Evolutionary conservation across 2,329 filamentous ascomycete genomes (phyloP), one percentile per base, ranked within the genome.

Genomic region (Aureobasidium subglaciale): DNA sequence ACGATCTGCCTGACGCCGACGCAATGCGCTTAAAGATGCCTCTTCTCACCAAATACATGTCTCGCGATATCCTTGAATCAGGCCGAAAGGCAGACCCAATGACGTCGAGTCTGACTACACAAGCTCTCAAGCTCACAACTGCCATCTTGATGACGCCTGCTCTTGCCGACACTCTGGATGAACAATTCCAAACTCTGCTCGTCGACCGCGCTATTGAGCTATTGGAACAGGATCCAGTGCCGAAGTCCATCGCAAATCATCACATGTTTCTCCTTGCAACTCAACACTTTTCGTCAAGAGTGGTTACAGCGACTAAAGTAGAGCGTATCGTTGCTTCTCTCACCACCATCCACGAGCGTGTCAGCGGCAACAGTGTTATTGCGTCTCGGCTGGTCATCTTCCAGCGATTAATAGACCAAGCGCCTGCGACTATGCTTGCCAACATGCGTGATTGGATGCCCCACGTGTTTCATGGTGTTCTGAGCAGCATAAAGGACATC

Each of bases 321-420:
- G 83, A 84, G 29, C 83, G 83, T 34, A 75, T 96, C 11, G 75
- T 99, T 10, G 75, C 79, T 1, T 81, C 84, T 0, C 72, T 97
- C 7, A 83, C 88, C 65, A 81, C 79, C 6, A 82, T 96, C 32
- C 86, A 90, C 55, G 78, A 86, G 3, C 81, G 86, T 52, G 73
- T 92, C 38, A 85, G 80, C 58, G 90, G 91, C 16, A 95, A 90
- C 66, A 90, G 86, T 58, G 87, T 95, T 34, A 75, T 90, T 35
- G 84, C 86, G 62, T 85, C 87, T 57, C 84, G 92, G 15, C 77
- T 96, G 10, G 76, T 83, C 43, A 86, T 95, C 50, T 96, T 96
- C 67, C 83, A 84, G 60, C 85, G 84, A 54, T 75, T 99, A 2
- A 71, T 96, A 22, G 80, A 81, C 58, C 88, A 95, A 70, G 81